phyloP scores from a whole-genome alignment of 805 yeast species.

The Yarrowia keelungensis region DNA sequence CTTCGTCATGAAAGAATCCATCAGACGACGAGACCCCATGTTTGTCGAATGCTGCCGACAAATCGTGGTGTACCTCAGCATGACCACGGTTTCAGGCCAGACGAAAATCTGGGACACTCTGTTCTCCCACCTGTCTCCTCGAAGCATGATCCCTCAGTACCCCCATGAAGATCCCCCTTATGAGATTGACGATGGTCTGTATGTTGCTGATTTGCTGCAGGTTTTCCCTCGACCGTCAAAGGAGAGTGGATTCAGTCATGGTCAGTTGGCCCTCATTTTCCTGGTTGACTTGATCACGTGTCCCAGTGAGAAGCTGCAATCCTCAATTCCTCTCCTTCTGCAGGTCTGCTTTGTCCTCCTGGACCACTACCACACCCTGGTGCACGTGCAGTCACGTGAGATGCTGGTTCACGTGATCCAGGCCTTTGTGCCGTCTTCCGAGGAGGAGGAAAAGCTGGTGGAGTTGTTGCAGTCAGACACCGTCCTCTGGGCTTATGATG shows the following conservation, averaged over 20 bases:
- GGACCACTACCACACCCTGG: conserved; percentile 85
- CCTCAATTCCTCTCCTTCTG: conserved; percentile 71
- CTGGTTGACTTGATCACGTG: conserved; percentile 78
- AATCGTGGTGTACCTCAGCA: conserved; percentile 70
- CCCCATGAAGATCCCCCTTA: conserved; percentile 45
- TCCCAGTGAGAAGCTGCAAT: conserved; percentile 66
- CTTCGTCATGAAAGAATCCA: conserved; percentile 69
- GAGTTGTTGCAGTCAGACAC: conserved; percentile 60
- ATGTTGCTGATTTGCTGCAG: conserved; percentile 73
- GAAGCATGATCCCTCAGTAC: conserved; percentile 83
- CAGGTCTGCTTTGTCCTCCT: conserved; percentile 81
- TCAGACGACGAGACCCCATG: conserved; percentile 70
- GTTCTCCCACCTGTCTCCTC: conserved; percentile 77
- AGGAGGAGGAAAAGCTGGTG: conserved; percentile 63
- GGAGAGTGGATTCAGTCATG: conserved; percentile 81
- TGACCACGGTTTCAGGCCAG: conserved; percentile 58
- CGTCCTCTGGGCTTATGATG: conserved; percentile 84
- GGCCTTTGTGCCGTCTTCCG: conserved; percentile 62
- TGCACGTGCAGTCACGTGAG: conserved; percentile 83
- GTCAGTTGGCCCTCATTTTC: conserved; percentile 85
- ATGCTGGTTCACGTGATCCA: conserved; percentile 75
- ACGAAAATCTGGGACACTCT: conserved; percentile 66
- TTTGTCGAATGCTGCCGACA: conserved; percentile 84
- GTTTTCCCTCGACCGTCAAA: conserved; percentile 60
- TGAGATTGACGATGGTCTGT: conserved; percentile 50